Base-by-base conservation (phyloP, 2,329 filamentous ascomycete species). In the Leptographium galeiforme region DNA sequence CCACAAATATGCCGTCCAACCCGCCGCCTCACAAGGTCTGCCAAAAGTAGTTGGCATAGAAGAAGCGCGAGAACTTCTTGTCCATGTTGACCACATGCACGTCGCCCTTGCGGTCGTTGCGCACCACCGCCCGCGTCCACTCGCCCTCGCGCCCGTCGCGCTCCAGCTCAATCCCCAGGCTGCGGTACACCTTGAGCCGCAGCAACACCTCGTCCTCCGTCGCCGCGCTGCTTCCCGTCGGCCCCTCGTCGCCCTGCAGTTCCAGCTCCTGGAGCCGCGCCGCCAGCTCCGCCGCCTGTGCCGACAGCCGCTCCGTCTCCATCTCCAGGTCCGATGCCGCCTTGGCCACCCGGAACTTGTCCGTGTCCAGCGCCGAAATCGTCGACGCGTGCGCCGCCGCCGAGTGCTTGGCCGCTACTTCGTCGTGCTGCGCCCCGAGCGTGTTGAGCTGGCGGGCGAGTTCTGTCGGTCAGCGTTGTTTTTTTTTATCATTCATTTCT, bases 31-130 rank as follows among this genome's bases (percentile, higher is more conserved):
- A 51, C 66, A 96, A 74, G 34, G 83, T 91, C 63, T 89, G 78
- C 93, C 93, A 98, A 64, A 97, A 94, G 67, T 95, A 95, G 63
- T 95, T 94, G 25, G 90, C 88, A 63, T 96, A 95, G 64, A 94
- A 96, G 67, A 86, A 91, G 57, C 84, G 78, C 55, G 87, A 91
- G 67, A 95, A 90, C 71, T 93, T 95, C 62, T 86, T 83, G 62
- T 97, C 90, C 66, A 98, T 83, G 63, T 95, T 95, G 56, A 98
- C 84, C 50, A 97, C 87, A 66, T 95, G 88, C 51, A 97, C 89
- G 66, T 97, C 90, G 10, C 89, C 90, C 72, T 89, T 91, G 59
- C 81, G 77, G 56, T 84, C 83, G 65, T 95, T 96, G 57, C 89
- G 75, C 59, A 97, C 84, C 18, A 95, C 79, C 1, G 90, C 91